Conservation (phyloP, 139 green algal species). For the Mesotaenium endlicherianum region DNA sequence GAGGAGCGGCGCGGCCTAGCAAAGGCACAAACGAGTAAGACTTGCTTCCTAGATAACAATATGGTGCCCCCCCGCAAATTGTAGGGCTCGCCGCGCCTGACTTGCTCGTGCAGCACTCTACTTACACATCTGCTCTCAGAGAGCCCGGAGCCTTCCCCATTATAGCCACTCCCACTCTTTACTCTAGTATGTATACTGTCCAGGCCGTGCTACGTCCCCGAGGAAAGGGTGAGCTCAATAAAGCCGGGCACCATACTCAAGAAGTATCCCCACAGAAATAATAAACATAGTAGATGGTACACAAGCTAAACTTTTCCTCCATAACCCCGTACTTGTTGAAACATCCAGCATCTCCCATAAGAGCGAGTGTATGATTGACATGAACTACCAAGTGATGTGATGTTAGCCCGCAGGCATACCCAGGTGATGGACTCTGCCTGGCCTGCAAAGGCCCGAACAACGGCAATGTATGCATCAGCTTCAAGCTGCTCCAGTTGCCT, state of each 20-base stretch:
- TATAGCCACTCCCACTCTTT: no score
- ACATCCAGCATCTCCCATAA: not conserved
- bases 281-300: not conserved
- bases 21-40: no score
- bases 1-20: no score
- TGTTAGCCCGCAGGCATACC: not conserved
- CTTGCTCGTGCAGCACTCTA: no score
- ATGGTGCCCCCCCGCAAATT: no score
- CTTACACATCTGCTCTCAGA: no score
- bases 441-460: constrained; percentile 9
- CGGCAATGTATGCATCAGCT: constrained; percentile 9
- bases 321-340: not conserved
- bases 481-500: constrained; percentile 20
- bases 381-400: not conserved
- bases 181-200: no score
- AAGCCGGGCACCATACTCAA: not conserved
- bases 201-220: no score
- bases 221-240: no score
- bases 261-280: not conserved
- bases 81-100: no score
- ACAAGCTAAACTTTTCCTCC: not conserved
- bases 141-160: no score
- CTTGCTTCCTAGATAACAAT: no score
- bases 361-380: not conserved
- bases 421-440: constrained; percentile 15